Evolutionary conservation across 768 basidiomycete genomes (phyloP).

Genomic region (Amanita muscaria): DNA sequence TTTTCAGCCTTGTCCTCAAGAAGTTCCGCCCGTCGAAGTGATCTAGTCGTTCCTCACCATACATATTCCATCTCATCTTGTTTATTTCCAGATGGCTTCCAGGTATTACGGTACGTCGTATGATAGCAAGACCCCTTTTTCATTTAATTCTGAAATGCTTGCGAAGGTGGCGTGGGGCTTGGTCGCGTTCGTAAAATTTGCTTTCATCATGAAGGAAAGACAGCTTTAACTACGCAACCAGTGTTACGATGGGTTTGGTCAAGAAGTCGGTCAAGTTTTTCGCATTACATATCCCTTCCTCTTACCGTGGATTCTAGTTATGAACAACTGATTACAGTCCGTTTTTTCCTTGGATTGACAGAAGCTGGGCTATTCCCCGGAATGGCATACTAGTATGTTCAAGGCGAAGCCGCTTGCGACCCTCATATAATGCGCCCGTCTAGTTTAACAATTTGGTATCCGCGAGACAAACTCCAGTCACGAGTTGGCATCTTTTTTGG

Average conservation of each 20-base stretch:
- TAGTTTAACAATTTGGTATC: conserved; percentile 63
- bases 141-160: neutral
- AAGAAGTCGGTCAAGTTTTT: too few species aligned
- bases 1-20: neutral
- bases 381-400: conserved; percentile 58
- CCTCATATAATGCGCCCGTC: neutral
- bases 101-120: neutral
- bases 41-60: neutral
- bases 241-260: too few species aligned
- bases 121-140: too few species aligned
- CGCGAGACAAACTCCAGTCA: conserved; percentile 48
- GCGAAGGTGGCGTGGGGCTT: neutral
- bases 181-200: neutral
- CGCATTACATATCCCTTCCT: too few species aligned
- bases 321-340: neutral
- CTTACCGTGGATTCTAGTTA: too few species aligned
- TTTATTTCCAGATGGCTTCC: neutral
- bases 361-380: conserved; percentile 72
- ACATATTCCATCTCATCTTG: neutral
- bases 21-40: neutral
- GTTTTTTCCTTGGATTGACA: conserved; percentile 34
- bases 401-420: neutral
- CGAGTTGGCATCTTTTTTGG: conserved; percentile 59
- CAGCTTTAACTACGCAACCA: neutral
- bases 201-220: conserved; percentile 10